Base-by-base conservation (phyloP, 2,329 filamentous ascomycete genomes). In the Saccharata proteae region DNA sequence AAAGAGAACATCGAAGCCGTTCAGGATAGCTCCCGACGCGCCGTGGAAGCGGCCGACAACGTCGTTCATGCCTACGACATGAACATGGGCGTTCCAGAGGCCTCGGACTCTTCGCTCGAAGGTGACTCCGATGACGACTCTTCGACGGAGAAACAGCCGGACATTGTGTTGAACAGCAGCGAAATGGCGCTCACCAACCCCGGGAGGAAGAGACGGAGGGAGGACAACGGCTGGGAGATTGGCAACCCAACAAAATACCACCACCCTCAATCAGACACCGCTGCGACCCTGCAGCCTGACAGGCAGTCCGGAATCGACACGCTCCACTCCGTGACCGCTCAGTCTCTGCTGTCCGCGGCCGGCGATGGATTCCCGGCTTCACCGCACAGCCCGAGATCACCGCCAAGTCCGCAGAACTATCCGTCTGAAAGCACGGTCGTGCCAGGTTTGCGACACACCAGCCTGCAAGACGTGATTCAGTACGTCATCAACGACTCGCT, bases 1-100 rank as follows among this genome's bases (percentile, higher is more conserved):
- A 77, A 73, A 48, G 69, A 71, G 37, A 78, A 77, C 41, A 81
- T 82, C 40, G 77, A 82, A 51, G 67, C 72, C 30, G 73, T 80
- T 26, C 77, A 82, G 65, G 77, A 81, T 46, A 80, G 75, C 48
- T 78, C 77, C 33, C 67, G 75, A 46, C 65, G 77, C 37, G 77
- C 77, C 2, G 74, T 82, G 4, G 77, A 81, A 51, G 77, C 77
- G 13, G 77, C 77, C 6, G 77, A 82, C 49, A 82, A 82, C 42
- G 76, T 82, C 12, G 77, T 82, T 7, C 75, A 81, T 51, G 77
- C 77, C 9, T 80, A 80, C 43, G 77, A 81, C 45, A 69, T 81
- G 53, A 77, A 81, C 45, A 78, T 81, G 74, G 71, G 77, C 43
- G 66, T 82, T 24, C 77, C 77, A n/a, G 72, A 77, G 39, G 72